A percentile compares a stretch with the other conserved stretches of the same genome.
Conservation (phyloP, 1,139 yeast genomes). For the Yamadazyma epiphylla region DNA sequence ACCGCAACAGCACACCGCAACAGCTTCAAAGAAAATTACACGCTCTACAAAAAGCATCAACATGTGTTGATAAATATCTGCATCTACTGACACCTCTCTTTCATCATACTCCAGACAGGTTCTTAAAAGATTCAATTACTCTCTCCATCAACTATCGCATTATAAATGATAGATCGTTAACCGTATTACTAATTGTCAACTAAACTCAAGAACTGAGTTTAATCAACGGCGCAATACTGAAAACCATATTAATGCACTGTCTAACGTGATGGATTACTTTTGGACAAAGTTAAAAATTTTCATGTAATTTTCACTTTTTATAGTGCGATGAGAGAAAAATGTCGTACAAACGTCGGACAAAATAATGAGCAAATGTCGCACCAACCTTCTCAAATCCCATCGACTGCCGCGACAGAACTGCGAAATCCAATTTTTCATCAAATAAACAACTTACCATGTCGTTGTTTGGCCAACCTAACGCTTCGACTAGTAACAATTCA, state of each 20-base stretch:
- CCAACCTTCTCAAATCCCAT: too few relatives aligned
- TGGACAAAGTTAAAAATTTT: slow-evolving; percentile 43
- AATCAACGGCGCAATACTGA: not conserved
- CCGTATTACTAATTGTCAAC: slow-evolving; percentile 11
- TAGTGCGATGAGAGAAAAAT: too few relatives aligned
- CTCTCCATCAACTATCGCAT: slow-evolving; percentile 52
- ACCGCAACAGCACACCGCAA: too few relatives aligned
- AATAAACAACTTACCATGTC: slow-evolving; percentile 10
- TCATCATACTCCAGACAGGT: slow-evolving; percentile 50
- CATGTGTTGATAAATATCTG: slow-evolving; percentile 24
- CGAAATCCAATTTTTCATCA: not conserved
- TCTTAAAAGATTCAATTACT: slow-evolving; percentile 43
- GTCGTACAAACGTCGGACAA: too few relatives aligned
- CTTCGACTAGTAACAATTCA: too few relatives aligned
- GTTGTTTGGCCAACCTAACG: slow-evolving; percentile 14
- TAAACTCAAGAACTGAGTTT: slow-evolving; percentile 22
- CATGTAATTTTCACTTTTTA: slow-evolving; percentile 4
- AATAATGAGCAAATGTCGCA: too few relatives aligned
- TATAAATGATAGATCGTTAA: slow-evolving; percentile 19
- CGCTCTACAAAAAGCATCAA: not conserved
- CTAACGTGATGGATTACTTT: slow-evolving; percentile 50
- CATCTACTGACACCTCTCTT: slow-evolving; percentile 55
- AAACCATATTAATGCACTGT: slow-evolving; percentile 42
- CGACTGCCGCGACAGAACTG: not conserved
- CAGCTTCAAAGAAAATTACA: too few relatives aligned